Conservation (phyloP, 208 protist species). For the Plasmodiophora brassicae region DNA sequence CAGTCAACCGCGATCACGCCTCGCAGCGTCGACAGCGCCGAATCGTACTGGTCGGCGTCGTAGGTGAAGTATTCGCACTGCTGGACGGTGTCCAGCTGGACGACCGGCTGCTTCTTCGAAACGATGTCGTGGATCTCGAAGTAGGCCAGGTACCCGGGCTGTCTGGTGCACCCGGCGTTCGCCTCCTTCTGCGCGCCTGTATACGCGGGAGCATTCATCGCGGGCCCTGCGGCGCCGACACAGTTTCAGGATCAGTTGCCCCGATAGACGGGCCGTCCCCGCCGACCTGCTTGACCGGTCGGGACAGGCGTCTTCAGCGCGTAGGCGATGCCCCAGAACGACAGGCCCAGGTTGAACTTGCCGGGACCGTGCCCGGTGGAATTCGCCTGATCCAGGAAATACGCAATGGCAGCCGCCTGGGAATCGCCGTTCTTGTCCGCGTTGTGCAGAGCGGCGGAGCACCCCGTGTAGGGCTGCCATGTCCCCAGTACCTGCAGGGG, state of each 20-base stretch:
- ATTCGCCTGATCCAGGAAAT: background rate
- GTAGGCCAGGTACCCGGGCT: conserved; percentile 3
- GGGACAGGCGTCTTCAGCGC: background rate
- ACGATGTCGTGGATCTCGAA: background rate
- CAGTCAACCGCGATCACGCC: too few species aligned
- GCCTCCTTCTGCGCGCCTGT: background rate
- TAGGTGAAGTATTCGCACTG: conserved; percentile 16
- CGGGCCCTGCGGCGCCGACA: too few species aligned
- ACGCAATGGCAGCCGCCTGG: background rate
- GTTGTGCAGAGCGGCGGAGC: background rate
- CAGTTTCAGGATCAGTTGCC: too few species aligned
- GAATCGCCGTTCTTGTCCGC: background rate
- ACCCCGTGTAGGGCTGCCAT: background rate
- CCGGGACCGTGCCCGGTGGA: background rate
- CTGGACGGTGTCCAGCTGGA: background rate
- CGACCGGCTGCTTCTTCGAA: background rate
- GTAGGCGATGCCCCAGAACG: conserved; percentile 1
- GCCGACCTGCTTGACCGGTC: background rate
- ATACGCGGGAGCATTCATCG: background rate
- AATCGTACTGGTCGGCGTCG: background rate
- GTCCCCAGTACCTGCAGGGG: conserved; percentile 8
- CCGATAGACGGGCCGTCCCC: too few species aligned
- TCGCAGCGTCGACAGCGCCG: too few species aligned
- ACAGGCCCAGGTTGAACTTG: background rate
- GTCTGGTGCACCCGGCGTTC: background rate